Conservation (phyloP, 2,329 filamentous ascomycete genomes). For the Stachybotrys chartarum region DNA sequence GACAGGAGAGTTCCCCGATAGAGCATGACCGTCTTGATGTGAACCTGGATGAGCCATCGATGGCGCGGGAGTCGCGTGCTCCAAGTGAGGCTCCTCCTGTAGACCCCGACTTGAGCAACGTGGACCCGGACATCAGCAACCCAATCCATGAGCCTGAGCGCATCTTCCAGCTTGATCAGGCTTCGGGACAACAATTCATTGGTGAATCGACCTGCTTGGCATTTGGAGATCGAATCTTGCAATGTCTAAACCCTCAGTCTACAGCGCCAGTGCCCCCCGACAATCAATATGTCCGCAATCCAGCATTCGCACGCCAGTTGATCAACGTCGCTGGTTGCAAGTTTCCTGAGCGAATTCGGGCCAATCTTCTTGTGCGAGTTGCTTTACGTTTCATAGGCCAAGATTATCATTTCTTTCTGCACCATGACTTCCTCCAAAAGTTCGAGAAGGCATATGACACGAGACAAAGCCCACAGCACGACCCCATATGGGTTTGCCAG, state of each 20-base stretch:
- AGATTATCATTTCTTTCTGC: conserved; percentile 8
- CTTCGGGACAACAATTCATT: conserved; percentile 6
- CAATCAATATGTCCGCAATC: conserved; percentile 4
- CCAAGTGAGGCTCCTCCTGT: conserved; percentile 1
- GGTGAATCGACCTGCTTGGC: conserved; percentile 8
- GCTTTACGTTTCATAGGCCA: conserved; percentile 9
- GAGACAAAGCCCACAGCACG: background rate
- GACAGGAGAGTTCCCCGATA: background rate
- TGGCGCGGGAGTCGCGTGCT: conserved; percentile 3
- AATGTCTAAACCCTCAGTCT: conserved; percentile 7
- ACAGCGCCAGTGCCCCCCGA: background rate
- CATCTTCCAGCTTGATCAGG: conserved; percentile 5
- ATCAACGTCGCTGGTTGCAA: conserved; percentile 1
- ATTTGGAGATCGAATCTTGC: conserved; percentile 7
- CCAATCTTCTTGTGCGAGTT: conserved; percentile 8
- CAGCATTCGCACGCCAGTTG: conserved; percentile 4
- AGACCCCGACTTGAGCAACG: too few species aligned
- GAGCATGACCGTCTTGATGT: conserved; percentile 1
- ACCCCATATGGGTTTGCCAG: conserved; percentile 6
- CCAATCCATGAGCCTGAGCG: conserved; percentile 4
- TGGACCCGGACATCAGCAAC: conserved; percentile 5
- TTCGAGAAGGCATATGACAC: conserved; percentile 4
- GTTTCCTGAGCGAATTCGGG: conserved; percentile 7
- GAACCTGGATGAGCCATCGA: background rate
- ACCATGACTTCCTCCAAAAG: conserved; percentile 6